Evolutionary conservation across 192 early-diverging fungal genomes (phyloP), one percentile per base, ranked within the genome.

Genomic region (Coemansia sp.): DNA sequence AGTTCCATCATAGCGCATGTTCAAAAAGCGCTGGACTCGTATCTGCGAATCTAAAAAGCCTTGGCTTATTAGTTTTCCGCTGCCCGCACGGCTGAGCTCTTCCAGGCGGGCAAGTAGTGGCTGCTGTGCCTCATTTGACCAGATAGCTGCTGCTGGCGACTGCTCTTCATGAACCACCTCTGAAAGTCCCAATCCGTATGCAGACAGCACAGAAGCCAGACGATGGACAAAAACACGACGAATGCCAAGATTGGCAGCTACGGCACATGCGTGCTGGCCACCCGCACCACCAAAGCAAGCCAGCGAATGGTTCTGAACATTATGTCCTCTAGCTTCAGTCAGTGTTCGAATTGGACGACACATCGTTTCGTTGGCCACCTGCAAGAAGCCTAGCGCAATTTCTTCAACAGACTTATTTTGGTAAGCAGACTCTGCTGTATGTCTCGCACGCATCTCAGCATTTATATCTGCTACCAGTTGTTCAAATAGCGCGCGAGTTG

Each of bases 291-390:
- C 96, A 86, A 98, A 98, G 45, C 90, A 93, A 1, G 94, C 90
- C 21, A 98, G 67, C 23, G 88, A 84, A 66, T 98, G 96, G 45
- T 88, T 85, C 12, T 86, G 81, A 1, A 92, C 86, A 67, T 96
- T 90, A 63, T 94, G 88, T 14, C 97, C 97, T 69, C 90, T 92
- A 6, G 92, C 94, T 60, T 97, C 93, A 2, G 95, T 97, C 58
- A 98, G 75, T 9, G 90, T 88, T 15, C 95, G 85, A 57, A 98
- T 97, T 1, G 94, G 95, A 39, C 95, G 82, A 75, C 94, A 93
- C 97, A 98, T 98, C 1, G 89, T 83, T 71, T 98, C 95, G 67
- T 97, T 97, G 10, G 97, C 97, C 9, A 98, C 94, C 63, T 92
- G 90, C 60, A 97, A 83, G 67, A 96, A 98, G 19, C 97, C 97